Conservation (phyloP, 2,329 filamentous ascomycete genomes). For the Pseudovirgaria hyperparasitica region DNA sequence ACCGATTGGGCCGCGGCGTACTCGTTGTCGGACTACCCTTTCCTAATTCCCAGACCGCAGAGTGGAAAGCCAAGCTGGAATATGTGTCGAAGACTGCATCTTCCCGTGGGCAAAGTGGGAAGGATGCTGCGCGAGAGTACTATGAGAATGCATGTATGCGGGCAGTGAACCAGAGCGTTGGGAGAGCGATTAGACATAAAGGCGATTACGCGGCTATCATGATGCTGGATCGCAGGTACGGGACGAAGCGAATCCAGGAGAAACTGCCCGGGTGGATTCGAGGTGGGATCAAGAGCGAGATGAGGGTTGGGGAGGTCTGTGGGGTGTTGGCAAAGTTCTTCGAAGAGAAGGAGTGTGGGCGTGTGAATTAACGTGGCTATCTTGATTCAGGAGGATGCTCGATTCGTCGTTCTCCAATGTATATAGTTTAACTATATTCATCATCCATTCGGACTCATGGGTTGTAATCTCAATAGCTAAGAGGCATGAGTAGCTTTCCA, state of each 20-base stretch:
- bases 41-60: constrained; percentile 75
- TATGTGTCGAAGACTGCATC: constrained; percentile 58
- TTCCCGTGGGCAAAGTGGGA: constrained; percentile 23
- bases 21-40: constrained; percentile 88
- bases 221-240: constrained; percentile 70
- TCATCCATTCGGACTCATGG: too few species aligned
- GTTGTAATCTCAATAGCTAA: too few species aligned
- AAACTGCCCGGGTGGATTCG: constrained; percentile 89
- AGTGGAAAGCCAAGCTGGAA: constrained; percentile 86
- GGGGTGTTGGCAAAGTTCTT: constrained; percentile 24
- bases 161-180: constrained; percentile 93
- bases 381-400: too few species aligned
- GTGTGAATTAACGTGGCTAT: too few species aligned
- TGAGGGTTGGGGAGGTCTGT: constrained; percentile 33
- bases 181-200: constrained; percentile 76
- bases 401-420: too few species aligned
- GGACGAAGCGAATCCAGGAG: constrained; percentile 53
- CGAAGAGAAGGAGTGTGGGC: constrained; percentile 11
- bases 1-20: constrained; percentile 77
- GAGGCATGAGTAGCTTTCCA: too few species aligned
- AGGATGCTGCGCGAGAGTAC: constrained; percentile 54
- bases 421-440: too few species aligned
- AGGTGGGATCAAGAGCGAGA: constrained; percentile 41
- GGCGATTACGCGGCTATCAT: constrained; percentile 86
- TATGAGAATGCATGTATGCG: constrained; percentile 96